Evolutionary conservation across 164 flowering plant species (phyloP), one percentile per base, ranked within the genome.

Genomic region (Vitis riparia): DNA sequence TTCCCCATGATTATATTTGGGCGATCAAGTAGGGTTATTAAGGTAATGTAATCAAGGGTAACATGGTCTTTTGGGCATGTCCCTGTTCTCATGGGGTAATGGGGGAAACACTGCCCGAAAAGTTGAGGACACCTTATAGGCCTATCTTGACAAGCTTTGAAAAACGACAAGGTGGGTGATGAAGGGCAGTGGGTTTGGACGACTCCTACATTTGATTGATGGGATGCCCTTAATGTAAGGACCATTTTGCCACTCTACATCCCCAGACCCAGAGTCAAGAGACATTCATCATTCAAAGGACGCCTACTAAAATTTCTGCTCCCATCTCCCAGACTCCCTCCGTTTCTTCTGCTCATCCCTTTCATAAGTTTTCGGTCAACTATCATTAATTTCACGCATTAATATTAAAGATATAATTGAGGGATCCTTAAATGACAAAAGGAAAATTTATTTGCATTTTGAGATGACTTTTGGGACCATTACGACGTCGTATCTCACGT

Each of bases 161-260:
- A 65, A 71, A 65, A 72, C 69, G 68, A 65, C 68, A 51, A 11
- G 7, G 44, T 37, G 44, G 44, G 44, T 37, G 44, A 37, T 52
- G 50, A 50, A 19, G 65, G 59, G 67, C 59, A 51, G 17, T 60
- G 63, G 49, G 27, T 50, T 16, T 58, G 17, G 55, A 67, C 37
- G 15, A 19, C 67, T 51, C 51, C 52, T 13, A 13, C 10, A 9
- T 59, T 50, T 72, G 55, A 61, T 66, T 66, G 66, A 72, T 53
- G 53, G 48, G 59, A 59, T 57, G 62, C 55, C 13, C 7, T 37
- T 8, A 11, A n/a, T 60, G 60, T 11, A 73, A 61, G 47, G 55
- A 62, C 68, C 37, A 62, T 2, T 51, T 72, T 72, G 69, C 64
- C 59, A 15, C 69, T 15, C 11, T 4, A 7, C n/a, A 37, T 37